Conservation (phyloP, 1,284 basidiomycete genomes). For the Polyporus tsugae region DNA sequence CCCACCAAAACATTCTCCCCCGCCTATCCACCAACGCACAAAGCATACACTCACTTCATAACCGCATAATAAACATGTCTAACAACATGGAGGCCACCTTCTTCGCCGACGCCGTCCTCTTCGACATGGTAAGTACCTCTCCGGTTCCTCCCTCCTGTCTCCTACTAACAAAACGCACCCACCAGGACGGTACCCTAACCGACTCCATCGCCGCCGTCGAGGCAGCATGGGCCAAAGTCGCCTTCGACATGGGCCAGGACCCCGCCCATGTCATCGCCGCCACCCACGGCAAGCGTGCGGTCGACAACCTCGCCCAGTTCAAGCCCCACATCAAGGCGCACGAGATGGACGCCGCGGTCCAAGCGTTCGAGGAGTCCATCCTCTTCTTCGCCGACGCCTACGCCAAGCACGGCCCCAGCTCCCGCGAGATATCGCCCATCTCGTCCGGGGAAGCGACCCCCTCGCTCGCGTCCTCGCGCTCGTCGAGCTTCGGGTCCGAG, state of each 20-base stretch:
- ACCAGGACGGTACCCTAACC: conserved; percentile 75
- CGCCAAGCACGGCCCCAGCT: conserved; percentile 51
- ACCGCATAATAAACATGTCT: conserved; percentile 33
- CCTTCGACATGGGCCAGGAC: conserved; percentile 72
- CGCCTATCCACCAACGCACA: not conserved
- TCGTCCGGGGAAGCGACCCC: conserved; percentile 35
- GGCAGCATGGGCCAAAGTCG: conserved; percentile 81
- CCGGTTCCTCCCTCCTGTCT: conserved; percentile 39
- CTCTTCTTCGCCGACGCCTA: conserved; percentile 79
- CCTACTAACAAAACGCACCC: conserved; percentile 50
- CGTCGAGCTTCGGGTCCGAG: not conserved
- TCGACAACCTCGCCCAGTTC: conserved; percentile 41
- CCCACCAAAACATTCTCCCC: not conserved
- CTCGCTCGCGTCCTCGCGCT: not conserved
- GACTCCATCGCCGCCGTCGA: conserved; percentile 82
- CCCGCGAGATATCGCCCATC: conserved; percentile 39
- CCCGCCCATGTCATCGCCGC: conserved; percentile 49
- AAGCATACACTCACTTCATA: not conserved
- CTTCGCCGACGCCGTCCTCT: conserved; percentile 69
- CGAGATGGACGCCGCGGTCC: conserved; percentile 53
- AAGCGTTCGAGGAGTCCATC: conserved; percentile 73
- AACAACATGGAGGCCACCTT: conserved; percentile 44
- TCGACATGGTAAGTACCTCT: conserved; percentile 68
- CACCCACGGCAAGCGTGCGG: conserved; percentile 61
- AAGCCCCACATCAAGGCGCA: conserved; percentile 51